Conservation (phyloP, 352 stramenopile genomes). For the Phytophthora nicotianae region DNA sequence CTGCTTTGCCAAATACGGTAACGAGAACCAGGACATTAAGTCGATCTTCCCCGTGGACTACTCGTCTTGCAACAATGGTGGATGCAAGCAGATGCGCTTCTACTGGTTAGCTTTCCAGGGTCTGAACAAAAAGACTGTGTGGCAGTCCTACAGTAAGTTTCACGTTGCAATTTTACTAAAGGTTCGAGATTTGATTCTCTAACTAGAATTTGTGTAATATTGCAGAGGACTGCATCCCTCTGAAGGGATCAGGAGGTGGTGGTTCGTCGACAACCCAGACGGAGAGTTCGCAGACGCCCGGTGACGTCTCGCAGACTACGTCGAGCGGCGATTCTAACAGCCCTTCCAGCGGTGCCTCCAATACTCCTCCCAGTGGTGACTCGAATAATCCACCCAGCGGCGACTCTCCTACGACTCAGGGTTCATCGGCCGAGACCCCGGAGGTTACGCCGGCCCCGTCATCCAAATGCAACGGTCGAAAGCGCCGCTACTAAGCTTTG, state of each 20-base stretch:
- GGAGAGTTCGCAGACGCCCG: constrained; percentile 12
- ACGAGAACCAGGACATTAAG: constrained; percentile 45
- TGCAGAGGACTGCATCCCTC: constrained; percentile 45
- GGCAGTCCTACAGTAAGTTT: constrained; percentile 52
- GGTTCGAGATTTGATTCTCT: neutral
- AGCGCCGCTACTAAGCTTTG: constrained; percentile 26
- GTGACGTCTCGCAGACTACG: constrained; percentile 20
- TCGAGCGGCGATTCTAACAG: constrained; percentile 17
- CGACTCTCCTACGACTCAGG: constrained; percentile 16
- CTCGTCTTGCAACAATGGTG: constrained; percentile 32
- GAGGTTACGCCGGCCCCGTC: constrained; percentile 30
- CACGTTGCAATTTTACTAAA: neutral
- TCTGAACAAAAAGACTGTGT: constrained; percentile 41
- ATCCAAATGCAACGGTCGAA: constrained; percentile 34
- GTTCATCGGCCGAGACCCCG: constrained; percentile 17
- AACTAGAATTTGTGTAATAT: constrained; percentile 7
- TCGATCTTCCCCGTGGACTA: constrained; percentile 50
- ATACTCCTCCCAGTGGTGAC: constrained; percentile 12
- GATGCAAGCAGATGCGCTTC: constrained; percentile 48
- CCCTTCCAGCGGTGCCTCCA: constrained; percentile 9
- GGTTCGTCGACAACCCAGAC: constrained; percentile 20
- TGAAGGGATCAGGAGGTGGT: constrained; percentile 28
- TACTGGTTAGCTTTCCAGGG: constrained; percentile 52
- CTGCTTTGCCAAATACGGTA: constrained; percentile 40
- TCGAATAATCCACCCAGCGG: constrained; percentile 13